phyloP scores from a whole-genome alignment of 805 yeast species.

The Candida insectorum region DNA sequence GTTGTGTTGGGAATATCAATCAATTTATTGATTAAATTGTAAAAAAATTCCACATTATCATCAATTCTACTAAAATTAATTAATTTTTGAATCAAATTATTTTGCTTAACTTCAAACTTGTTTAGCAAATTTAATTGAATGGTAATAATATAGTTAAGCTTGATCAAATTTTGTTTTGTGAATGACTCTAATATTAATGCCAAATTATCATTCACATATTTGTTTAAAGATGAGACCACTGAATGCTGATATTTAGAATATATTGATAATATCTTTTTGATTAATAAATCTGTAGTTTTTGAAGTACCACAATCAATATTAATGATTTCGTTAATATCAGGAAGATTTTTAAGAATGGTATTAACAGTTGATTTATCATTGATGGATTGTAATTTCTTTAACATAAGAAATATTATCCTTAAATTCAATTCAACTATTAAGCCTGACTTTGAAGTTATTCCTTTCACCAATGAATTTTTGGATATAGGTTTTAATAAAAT shows the following conservation, averaged over 20 bases:
- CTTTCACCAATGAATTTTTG: slow-evolving; percentile 53
- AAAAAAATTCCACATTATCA: slow-evolving; percentile 6
- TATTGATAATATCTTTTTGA: slow-evolving; percentile 6
- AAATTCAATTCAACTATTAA: slow-evolving; percentile 62
- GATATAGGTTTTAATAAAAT: slow-evolving; percentile 66
- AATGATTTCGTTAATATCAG: slow-evolving; percentile 8
- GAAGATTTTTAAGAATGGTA: slow-evolving; percentile 7
- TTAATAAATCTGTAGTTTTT: slow-evolving; percentile 1
- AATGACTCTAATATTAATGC: slow-evolving; percentile 1
- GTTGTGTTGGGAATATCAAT: slow-evolving; percentile 6
- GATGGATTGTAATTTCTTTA: slow-evolving; percentile 48
- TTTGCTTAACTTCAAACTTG: slow-evolving; percentile 10
- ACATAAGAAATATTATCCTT: slow-evolving; percentile 52
- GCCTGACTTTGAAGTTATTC: slow-evolving; percentile 42
- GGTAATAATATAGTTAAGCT: slow-evolving; percentile 8
- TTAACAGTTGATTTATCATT: slow-evolving; percentile 5
- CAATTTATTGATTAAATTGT: slow-evolving; percentile 22
- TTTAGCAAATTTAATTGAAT: slow-evolving; percentile 10
- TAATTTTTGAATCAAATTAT: slow-evolving; percentile 7
- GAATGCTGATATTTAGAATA: slow-evolving; percentile 9
- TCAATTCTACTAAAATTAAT: slow-evolving; percentile 7
- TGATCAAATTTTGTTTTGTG: slow-evolving; percentile 6
- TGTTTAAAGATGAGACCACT: slow-evolving; percentile 6
- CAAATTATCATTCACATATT: slow-evolving; percentile 4
- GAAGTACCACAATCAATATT: slow-evolving; percentile 3